phyloP scores from a whole-genome alignment of 1,284 basidiomycete genomes.

The Ustilago esculenta region DNA sequence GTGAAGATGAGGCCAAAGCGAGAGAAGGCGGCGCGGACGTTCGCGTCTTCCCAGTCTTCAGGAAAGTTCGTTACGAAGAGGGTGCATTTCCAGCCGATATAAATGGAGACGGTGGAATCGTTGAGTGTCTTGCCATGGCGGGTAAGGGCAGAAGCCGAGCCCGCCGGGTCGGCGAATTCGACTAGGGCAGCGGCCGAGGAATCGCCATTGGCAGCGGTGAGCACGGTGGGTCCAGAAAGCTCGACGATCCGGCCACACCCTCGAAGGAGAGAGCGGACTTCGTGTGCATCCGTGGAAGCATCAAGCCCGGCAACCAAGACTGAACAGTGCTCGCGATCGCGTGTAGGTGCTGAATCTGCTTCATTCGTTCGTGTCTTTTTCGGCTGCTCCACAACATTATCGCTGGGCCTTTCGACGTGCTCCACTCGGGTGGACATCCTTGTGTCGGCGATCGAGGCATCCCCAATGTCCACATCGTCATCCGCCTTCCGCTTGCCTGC shows the following conservation, averaged over 20 bases:
- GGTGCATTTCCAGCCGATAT: conserved; percentile 91
- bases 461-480: conserved; percentile 10
- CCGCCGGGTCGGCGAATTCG: conserved; percentile 64
- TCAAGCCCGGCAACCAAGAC: conserved; percentile 84
- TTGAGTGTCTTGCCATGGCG: conserved; percentile 87
- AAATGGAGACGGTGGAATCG: conserved; percentile 76
- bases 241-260: conserved; percentile 70
- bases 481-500: conserved; percentile 53
- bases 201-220: conserved; percentile 34
- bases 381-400: conserved; percentile 15
- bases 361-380: conserved; percentile 55
- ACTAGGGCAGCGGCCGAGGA: conserved; percentile 66
- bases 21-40: conserved; percentile 78
- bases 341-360: not conserved
- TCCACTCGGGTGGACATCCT: conserved; percentile 13
- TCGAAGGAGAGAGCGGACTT: conserved; percentile 80
- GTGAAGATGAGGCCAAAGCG: conserved; percentile 91
- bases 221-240: conserved; percentile 46
- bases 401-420: not conserved
- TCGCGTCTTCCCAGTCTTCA: conserved; percentile 79
- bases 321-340: conserved; percentile 94
- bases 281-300: conserved; percentile 73
- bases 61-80: conserved; percentile 97
- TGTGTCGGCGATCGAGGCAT: conserved; percentile 22
- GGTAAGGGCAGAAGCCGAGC: conserved; percentile 82